Evolutionary conservation across 2,329 filamentous ascomycete species (phyloP), one percentile per base, ranked within the genome.

Genomic region (Colletotrichum falcatum): DNA sequence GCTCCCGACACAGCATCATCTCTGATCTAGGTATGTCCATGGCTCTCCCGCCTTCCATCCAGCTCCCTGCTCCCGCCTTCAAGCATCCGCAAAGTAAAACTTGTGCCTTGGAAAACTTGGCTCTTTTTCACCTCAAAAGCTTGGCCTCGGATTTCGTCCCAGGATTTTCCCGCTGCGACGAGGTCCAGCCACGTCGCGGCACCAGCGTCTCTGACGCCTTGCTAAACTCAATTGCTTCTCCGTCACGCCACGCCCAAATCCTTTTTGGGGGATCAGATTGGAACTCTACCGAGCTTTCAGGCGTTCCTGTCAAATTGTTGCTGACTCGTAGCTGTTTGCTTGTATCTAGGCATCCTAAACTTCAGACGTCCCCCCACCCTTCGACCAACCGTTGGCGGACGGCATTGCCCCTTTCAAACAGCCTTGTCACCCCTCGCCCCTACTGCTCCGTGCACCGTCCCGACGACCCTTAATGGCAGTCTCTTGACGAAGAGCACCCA

Each of bases 21-120:
- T 28, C 30, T 64, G 35, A 48, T 20, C 48, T 39, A 73, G 72
- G 72, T 72, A 73, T 35, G 72, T 70, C 55, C 56, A 49, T 46
- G 37, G 62, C 37, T 54, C 60, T 7, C 51, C 11, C 20, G 14
- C 30, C 37, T 68, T 18, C 49, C 48, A n/a, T 18, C 33, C 18
- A 61, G 39, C 26, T 51, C 61, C 61, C 48, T 48, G 37, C 28
- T 28, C 16, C 20, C 33, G 30, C 35, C 28, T 49, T n/a, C 14
- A 12, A 51, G 23, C 26, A 23, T 26, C 35, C 33, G 5, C 14
- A 9, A 37, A 46, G 12, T 39, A 9, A 9, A 37, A 46, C 14
- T 39, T n/a, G 8, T 58, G 18, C 59, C 53, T 59, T 59, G 6
- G 37, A n/a, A 48, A n/a, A 39, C 11, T 8, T 44, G 53, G n/a